Evolutionary conservation across 2,329 filamentous ascomycete genomes (phyloP).

Genomic region (Colletotrichum cordylinicola): DNA sequence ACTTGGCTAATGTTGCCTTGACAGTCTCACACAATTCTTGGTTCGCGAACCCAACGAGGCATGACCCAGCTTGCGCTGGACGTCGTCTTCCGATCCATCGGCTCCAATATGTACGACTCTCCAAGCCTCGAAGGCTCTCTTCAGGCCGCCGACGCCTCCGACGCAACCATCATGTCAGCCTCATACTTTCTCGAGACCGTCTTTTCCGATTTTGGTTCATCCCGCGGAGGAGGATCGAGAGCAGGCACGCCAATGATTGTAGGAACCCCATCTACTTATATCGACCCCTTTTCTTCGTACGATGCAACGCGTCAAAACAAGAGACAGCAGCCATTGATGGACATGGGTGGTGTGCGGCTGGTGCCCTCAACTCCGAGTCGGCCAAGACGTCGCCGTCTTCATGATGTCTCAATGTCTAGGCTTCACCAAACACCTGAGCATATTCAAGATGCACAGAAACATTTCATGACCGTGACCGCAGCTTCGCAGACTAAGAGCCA

Average conservation of each 20-base stretch:
- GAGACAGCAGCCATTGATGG: constrained; percentile 35
- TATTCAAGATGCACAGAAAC: constrained; percentile 5
- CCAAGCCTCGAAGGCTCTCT: constrained; percentile 74
- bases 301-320: constrained; percentile 1
- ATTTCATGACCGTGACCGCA: constrained; percentile 35
- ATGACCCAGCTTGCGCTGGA: constrained; percentile 92
- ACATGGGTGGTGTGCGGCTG: constrained; percentile 51
- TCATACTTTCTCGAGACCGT: constrained; percentile 79
- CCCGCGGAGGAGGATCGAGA: constrained; percentile 65
- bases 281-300: constrained; percentile 20
- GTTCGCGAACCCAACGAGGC: constrained; percentile 84
- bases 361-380: constrained; percentile 32
- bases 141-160: constrained; percentile 78
- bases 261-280: constrained; percentile 44
- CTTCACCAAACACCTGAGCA: not conserved
- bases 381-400: not conserved
- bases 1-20: not conserved
- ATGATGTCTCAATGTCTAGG: not conserved
- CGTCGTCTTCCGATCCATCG: constrained; percentile 84
- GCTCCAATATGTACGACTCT: constrained; percentile 69
- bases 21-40: constrained; percentile 94
- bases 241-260: constrained; percentile 74
- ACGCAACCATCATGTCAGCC: constrained; percentile 78
- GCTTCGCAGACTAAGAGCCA: constrained; percentile 42
- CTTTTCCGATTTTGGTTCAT: constrained; percentile 70